Percentiles rank a stretch among this genome's conserved stretches.
These are phyloP conservation scores for Russula earlei DNA, from an alignment of 768 basidiomycete genomes.

Conservation along the genomic window DNA sequence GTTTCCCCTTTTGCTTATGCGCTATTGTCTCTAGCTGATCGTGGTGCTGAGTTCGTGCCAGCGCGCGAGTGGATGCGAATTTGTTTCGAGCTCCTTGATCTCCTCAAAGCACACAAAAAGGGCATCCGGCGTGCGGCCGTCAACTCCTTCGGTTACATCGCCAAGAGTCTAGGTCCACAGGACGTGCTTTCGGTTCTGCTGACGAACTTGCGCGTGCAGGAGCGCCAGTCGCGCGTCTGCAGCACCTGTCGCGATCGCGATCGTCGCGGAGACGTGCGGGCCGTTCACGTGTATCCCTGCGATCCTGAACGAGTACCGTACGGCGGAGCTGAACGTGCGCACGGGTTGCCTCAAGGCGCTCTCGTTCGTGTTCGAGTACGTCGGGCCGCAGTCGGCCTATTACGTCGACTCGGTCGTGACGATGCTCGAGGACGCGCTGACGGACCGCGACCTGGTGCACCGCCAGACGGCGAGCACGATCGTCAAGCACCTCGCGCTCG, in stretches of 20 bases:
- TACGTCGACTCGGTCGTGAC: constrained; percentile 97
- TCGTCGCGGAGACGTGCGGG: constrained; percentile 90
- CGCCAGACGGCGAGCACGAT: constrained; percentile 97
- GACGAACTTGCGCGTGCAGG: constrained; percentile 95
- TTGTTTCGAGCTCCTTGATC: constrained; percentile 93
- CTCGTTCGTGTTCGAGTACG: constrained; percentile 99
- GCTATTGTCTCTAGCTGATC: constrained; percentile 57
- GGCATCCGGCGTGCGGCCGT: constrained; percentile 97
- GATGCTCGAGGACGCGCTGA: constrained; percentile 96
- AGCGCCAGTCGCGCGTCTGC: constrained; percentile 97
- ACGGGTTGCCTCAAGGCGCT: constrained; percentile 98
- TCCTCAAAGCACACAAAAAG: constrained; percentile 98
- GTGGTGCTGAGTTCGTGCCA: constrained; percentile 97
- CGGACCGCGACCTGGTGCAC: constrained; percentile 96
- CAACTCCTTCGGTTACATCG: constrained; percentile 99
- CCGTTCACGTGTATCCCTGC: constrained; percentile 99
- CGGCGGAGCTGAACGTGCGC: constrained; percentile 95
- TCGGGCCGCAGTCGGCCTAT: constrained; percentile 92
- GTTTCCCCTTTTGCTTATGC: constrained; percentile 1
- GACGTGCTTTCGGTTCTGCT: constrained; percentile 93
- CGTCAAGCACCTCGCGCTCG: constrained; percentile 94
- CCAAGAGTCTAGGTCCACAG: constrained; percentile 98
- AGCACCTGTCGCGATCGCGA: constrained; percentile 97
- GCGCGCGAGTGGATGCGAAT: constrained; percentile 99
- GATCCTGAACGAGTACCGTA: constrained; percentile 96